Evolutionary conservation across 2,329 filamentous ascomycete genomes (phyloP).

Genomic region (Zopfia rhizophila): DNA sequence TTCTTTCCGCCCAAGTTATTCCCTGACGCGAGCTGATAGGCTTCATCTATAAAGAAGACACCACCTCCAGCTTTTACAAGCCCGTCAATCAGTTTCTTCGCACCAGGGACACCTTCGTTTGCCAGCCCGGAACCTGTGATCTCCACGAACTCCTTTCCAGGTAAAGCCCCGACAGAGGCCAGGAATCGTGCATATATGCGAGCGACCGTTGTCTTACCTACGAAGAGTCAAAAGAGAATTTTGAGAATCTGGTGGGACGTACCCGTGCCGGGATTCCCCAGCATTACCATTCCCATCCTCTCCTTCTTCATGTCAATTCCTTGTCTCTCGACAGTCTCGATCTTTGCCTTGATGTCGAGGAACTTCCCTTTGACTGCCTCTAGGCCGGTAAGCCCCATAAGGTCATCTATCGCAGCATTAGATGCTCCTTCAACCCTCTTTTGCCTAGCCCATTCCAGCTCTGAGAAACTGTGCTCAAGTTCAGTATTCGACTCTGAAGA

Average conservation of each 20-base stretch:
- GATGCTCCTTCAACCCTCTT: slow-evolving; percentile 61
- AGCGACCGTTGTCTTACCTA: slow-evolving; percentile 76
- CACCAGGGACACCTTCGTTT: slow-evolving; percentile 65
- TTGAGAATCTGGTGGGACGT: slow-evolving; percentile 24
- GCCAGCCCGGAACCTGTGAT: slow-evolving; percentile 72
- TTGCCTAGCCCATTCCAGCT: too few species aligned
- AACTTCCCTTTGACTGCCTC: slow-evolving; percentile 72
- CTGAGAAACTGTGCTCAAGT: too few species aligned
- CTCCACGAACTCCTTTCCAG: slow-evolving; percentile 68
- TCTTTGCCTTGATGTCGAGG: slow-evolving; percentile 66
- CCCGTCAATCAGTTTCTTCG: slow-evolving; percentile 63
- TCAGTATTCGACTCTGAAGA: too few species aligned
- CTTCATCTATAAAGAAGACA: slow-evolving; percentile 77
- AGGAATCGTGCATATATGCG: slow-evolving; percentile 73
- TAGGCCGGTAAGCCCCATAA: slow-evolving; percentile 76
- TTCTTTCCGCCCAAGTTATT: slow-evolving; percentile 64
- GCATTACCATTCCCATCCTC: slow-evolving; percentile 67
- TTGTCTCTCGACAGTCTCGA: slow-evolving; percentile 69
- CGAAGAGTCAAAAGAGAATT: not conserved
- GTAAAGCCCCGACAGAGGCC: slow-evolving; percentile 66
- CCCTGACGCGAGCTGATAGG: slow-evolving; percentile 72
- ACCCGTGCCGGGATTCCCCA: slow-evolving; percentile 79
- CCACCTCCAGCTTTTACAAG: slow-evolving; percentile 69
- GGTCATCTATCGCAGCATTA: slow-evolving; percentile 64
- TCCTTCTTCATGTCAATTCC: slow-evolving; percentile 62